These are phyloP conservation scores for Saccharum officinarum DNA, from an alignment of 176 grass and related monocot genomes.

Conservation along the genomic window DNA sequence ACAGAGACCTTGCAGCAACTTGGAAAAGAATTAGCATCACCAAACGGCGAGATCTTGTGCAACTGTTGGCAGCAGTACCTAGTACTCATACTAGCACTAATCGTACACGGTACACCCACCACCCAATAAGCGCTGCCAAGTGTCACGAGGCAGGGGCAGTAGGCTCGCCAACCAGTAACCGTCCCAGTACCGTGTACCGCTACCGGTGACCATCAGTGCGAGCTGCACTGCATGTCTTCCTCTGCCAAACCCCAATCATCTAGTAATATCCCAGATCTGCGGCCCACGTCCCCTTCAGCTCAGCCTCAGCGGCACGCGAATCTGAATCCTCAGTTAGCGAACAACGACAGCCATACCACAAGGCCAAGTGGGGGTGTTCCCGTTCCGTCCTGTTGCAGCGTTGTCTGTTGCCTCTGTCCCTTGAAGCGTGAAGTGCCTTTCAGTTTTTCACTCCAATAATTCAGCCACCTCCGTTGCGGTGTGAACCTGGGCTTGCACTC, in stretches of 20 bases:
- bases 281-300: background rate
- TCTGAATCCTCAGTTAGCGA: background rate
- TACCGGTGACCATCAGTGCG: background rate
- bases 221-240: background rate
- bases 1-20: slow-evolving; percentile 10
- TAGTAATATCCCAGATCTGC: background rate
- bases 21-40: slow-evolving; percentile 9
- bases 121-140: slow-evolving; percentile 2
- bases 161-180: background rate
- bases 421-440: background rate
- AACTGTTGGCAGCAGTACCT: background rate
- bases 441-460: slow-evolving; percentile 1
- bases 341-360: background rate
- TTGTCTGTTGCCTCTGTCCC: background rate
- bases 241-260: background rate
- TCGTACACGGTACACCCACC: background rate
- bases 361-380: slow-evolving; percentile 20
- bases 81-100: background rate
- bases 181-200: background rate
- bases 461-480: background rate
- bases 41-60: slow-evolving; percentile 24
- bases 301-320: background rate
- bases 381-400: background rate
- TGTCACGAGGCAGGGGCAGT: background rate
- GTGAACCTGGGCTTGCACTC: background rate